A percentile compares a stretch with the other conserved stretches of the same genome.
These are phyloP conservation scores for Coccomyxa sp. DNA, from an alignment of 139 green algal genomes.

Conservation along the genomic window DNA sequence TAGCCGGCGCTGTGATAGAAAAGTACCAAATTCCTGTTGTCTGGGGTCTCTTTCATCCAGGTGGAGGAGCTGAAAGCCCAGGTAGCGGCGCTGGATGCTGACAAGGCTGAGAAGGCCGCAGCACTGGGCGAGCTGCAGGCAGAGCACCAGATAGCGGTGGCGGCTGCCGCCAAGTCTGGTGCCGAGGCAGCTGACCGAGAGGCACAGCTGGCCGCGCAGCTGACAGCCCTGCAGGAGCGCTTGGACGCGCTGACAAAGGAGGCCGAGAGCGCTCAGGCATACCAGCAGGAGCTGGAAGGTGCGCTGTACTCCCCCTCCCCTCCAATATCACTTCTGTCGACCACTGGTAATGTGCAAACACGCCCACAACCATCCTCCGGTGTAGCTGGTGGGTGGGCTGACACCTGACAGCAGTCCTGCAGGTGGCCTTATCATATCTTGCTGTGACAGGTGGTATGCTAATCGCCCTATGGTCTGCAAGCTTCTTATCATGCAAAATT, in stretches of 20 bases:
- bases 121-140: not conserved
- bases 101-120: conserved; percentile 3
- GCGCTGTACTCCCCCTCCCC: not conserved
- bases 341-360: not conserved
- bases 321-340: not conserved
- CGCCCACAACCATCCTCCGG: not conserved
- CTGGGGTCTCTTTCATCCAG: no score
- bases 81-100: not conserved
- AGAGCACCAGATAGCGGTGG: not conserved
- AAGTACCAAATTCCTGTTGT: no score
- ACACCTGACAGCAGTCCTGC: no score
- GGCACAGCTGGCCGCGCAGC: not conserved
- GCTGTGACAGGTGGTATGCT: not conserved
- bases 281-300: conserved; percentile 23
- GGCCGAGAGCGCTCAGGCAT: not conserved
- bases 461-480: not conserved
- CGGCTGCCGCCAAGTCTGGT: not conserved
- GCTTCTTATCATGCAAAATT: no score
- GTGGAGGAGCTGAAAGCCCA: no score
- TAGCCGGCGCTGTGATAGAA: no score
- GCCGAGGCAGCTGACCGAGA: not conserved
- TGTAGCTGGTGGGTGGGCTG: not conserved
- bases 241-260: not conserved
- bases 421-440: not conserved
- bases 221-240: not conserved